phyloP scores from a whole-genome alignment of 345 rosid genomes.

The Mallotus nudiflorus region DNA sequence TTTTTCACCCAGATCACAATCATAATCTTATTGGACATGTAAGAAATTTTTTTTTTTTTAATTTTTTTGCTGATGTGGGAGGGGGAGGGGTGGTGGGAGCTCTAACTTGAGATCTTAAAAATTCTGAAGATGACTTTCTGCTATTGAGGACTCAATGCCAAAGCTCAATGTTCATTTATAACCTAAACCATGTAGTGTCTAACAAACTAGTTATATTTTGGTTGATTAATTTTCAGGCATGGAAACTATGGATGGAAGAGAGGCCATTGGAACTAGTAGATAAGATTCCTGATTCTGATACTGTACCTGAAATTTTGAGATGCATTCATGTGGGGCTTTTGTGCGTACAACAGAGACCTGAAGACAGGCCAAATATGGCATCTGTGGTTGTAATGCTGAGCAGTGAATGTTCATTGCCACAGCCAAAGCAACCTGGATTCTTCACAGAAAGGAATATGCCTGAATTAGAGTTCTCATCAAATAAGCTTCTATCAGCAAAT shows the following conservation, averaged over 20 bases:
- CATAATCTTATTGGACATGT: slow-evolving; percentile 21
- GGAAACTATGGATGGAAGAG: slow-evolving; percentile 39
- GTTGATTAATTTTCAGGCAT: slow-evolving; percentile 30
- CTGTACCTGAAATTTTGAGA: slow-evolving; percentile 23
- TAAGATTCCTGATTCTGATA: slow-evolving; percentile 4
- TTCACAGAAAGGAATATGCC: slow-evolving; percentile 20
- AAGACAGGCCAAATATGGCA: slow-evolving; percentile 48
- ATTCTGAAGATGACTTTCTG: too few species aligned
- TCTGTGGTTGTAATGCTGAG: slow-evolving; percentile 45
- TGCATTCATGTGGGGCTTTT: slow-evolving; percentile 48
- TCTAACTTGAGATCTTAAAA: too few species aligned
- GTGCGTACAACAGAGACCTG: slow-evolving; percentile 43
- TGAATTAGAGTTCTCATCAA: slow-evolving; percentile 29
- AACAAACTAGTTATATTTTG: too few species aligned
- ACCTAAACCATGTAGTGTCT: too few species aligned
- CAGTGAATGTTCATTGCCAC: slow-evolving; percentile 35
- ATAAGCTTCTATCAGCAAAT: slow-evolving; percentile 26
- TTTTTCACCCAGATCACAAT: slow-evolving; percentile 1
- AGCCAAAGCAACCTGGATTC: slow-evolving; percentile 45
- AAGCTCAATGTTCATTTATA: too few species aligned
- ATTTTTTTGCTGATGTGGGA: too few species aligned
- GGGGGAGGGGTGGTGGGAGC: too few species aligned
- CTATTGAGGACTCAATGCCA: too few species aligned
- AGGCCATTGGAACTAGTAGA: slow-evolving; percentile 30
- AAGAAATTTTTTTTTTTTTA: too few species aligned